These are phyloP conservation scores for Strobilomyces confusus DNA, from an alignment of 768 basidiomycete species.

Conservation along the genomic window DNA sequence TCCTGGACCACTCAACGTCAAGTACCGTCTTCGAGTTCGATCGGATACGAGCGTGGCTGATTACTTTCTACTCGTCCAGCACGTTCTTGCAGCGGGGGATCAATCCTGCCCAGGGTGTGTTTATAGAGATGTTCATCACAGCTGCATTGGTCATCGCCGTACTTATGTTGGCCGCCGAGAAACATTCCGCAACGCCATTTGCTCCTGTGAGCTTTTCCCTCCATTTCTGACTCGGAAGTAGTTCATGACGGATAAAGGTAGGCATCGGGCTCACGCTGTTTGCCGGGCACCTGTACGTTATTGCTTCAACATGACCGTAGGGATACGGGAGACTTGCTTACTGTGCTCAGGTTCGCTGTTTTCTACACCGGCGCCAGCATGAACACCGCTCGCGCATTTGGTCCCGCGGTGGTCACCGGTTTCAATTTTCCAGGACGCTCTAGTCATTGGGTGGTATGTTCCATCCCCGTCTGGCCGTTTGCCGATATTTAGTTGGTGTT, in stretches of 20 bases:
- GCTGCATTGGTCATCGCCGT: slow-evolving; percentile 55
- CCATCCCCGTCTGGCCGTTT: background rate
- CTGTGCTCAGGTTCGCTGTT: slow-evolving; percentile 47
- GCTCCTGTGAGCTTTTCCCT: slow-evolving; percentile 47
- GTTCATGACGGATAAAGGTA: slow-evolving; percentile 34
- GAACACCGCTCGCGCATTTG: slow-evolving; percentile 69
- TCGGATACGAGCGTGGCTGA: background rate
- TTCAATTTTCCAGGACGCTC: slow-evolving; percentile 38
- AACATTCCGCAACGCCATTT: slow-evolving; percentile 61
- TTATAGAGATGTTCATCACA: slow-evolving; percentile 72
- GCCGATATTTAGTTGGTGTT: slow-evolving; percentile 4
- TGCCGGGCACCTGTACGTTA: slow-evolving; percentile 52
- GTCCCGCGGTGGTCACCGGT: slow-evolving; percentile 63
- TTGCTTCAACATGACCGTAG: background rate
- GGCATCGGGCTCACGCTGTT: slow-evolving; percentile 67
- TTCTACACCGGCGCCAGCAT: slow-evolving; percentile 63
- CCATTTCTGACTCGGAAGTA: background rate
- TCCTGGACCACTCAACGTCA: slow-evolving; percentile 49
- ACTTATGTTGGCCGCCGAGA: slow-evolving; percentile 73
- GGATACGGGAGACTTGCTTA: background rate
- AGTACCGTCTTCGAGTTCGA: slow-evolving; percentile 35
- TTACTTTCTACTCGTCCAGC: slow-evolving; percentile 30
- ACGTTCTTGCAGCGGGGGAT: slow-evolving; percentile 43
- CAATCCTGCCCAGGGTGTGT: slow-evolving; percentile 55
- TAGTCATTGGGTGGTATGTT: slow-evolving; percentile 60